phyloP scores from a whole-genome alignment of 2,329 filamentous ascomycete genomes.

The Pseudogymnoascus sp. region DNA sequence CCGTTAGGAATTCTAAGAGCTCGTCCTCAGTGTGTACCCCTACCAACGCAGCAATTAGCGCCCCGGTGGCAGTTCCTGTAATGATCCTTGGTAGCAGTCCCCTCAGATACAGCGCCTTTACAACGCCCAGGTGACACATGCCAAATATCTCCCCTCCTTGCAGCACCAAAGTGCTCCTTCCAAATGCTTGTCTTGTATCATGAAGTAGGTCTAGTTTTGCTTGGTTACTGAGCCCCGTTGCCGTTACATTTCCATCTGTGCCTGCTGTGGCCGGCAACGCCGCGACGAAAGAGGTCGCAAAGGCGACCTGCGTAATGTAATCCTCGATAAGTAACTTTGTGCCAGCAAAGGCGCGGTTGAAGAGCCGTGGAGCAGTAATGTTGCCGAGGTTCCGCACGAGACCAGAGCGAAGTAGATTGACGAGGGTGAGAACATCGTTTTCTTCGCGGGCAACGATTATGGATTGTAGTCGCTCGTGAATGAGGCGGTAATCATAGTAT shows the following conservation, averaged over 20 bases:
- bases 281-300: slow-evolving; percentile 70
- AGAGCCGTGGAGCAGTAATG: slow-evolving; percentile 73
- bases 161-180: slow-evolving; percentile 73
- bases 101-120: slow-evolving; percentile 75
- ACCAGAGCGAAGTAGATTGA: slow-evolving; percentile 72
- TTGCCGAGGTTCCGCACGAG: slow-evolving; percentile 83
- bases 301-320: slow-evolving; percentile 78
- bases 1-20: slow-evolving; percentile 65
- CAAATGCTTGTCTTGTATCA: slow-evolving; percentile 81
- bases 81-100: slow-evolving; percentile 83
- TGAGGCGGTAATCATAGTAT: slow-evolving; percentile 80
- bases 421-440: slow-evolving; percentile 64
- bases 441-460: slow-evolving; percentile 62
- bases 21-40: slow-evolving; percentile 83
- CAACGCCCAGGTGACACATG: slow-evolving; percentile 80
- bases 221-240: slow-evolving; percentile 37
- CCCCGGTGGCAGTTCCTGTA: slow-evolving; percentile 82
- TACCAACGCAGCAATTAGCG: slow-evolving; percentile 80
- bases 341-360: slow-evolving; percentile 76
- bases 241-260: slow-evolving; percentile 29
- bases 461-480: slow-evolving; percentile 65
- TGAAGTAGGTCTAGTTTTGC: slow-evolving; percentile 77
- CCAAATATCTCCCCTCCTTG: slow-evolving; percentile 91
- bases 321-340: slow-evolving; percentile 88
- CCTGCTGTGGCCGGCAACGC: slow-evolving; percentile 49